Conservation (phyloP, 352 stramenopile species). For the Pythium monospermum region DNA sequence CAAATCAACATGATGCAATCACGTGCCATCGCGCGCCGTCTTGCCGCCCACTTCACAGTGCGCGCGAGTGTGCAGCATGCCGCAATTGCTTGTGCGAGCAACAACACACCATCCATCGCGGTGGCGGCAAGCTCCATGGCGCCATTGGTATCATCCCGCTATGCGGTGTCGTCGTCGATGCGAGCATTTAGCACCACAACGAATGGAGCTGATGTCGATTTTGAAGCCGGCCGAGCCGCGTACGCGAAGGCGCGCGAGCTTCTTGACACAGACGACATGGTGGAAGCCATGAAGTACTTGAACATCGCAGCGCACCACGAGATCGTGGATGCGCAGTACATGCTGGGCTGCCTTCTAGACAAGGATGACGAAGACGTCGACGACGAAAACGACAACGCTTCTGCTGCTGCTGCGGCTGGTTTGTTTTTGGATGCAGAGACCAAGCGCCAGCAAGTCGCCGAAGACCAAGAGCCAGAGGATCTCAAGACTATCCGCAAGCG, state of each 20-base stretch:
- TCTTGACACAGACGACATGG: conserved; percentile 50
- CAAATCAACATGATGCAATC: background rate
- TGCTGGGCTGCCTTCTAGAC: conserved; percentile 61
- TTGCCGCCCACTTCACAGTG: background rate
- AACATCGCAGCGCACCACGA: conserved; percentile 57
- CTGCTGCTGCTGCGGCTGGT: conserved; percentile 19
- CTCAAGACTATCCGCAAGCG: conserved; percentile 78
- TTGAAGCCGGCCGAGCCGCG: conserved; percentile 23
- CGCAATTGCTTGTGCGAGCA: too few relatives aligned
- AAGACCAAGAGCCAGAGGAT: conserved; percentile 44
- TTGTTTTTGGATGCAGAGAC: conserved; percentile 62
- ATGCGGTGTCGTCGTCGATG: background rate
- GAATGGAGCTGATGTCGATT: conserved; percentile 3
- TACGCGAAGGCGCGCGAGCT: conserved; percentile 56
- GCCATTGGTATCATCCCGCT: too few relatives aligned
- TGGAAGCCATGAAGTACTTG: conserved; percentile 53
- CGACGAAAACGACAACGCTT: conserved; percentile 13
- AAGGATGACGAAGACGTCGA: conserved; percentile 28
- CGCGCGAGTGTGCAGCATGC: background rate
- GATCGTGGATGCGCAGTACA: conserved; percentile 67
- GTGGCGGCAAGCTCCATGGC: too few relatives aligned
- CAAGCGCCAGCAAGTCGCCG: conserved; percentile 48
- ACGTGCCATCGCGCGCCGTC: too few relatives aligned
- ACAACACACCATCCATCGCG: background rate
- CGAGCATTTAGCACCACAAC: conserved; percentile 2